Conservation (phyloP, 768 basidiomycete genomes). For the Tulasnella sp. region DNA sequence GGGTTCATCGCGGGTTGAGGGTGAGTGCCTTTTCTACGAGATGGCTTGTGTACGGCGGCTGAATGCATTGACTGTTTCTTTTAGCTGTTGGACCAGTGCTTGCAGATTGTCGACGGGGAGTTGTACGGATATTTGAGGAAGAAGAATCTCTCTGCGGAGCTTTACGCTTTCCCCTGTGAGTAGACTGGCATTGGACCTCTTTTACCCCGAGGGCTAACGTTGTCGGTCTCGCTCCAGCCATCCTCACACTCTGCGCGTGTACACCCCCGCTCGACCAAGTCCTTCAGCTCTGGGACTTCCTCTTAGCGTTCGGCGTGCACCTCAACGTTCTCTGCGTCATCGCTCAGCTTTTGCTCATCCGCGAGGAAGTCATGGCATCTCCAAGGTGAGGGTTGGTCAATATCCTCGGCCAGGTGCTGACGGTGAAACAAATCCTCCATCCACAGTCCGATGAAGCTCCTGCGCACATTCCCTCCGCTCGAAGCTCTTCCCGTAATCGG, state of each 20-base stretch:
- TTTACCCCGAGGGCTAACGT: neutral
- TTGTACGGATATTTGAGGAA: constrained; percentile 69
- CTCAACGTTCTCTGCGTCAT: constrained; percentile 95
- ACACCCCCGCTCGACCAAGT: constrained; percentile 95
- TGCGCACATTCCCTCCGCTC: constrained; percentile 88
- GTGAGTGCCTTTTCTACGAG: constrained; percentile 31
- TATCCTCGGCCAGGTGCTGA: neutral
- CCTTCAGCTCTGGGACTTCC: constrained; percentile 91
- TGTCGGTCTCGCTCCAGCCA: constrained; percentile 38
- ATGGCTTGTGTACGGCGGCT: neutral
- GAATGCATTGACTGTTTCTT: neutral
- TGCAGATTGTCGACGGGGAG: constrained; percentile 84
- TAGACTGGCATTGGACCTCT: constrained; percentile 13
- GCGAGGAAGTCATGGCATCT: constrained; percentile 80
- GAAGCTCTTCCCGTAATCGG: constrained; percentile 80
- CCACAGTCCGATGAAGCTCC: constrained; percentile 79
- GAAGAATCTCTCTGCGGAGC: constrained; percentile 88
- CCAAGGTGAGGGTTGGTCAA: constrained; percentile 46
- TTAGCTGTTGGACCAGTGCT: constrained; percentile 84
- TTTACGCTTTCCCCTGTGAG: constrained; percentile 96
- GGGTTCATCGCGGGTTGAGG: constrained; percentile 89
- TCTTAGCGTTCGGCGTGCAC: constrained; percentile 92
- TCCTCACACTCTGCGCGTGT: constrained; percentile 90
- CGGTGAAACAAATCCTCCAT: neutral
- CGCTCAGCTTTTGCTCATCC: constrained; percentile 82